Percentiles rank a stretch among this genome's conserved stretches.
Evolutionary conservation across 805 yeast species (phyloP).

Genomic region (Nakazawaea siamensis): DNA sequence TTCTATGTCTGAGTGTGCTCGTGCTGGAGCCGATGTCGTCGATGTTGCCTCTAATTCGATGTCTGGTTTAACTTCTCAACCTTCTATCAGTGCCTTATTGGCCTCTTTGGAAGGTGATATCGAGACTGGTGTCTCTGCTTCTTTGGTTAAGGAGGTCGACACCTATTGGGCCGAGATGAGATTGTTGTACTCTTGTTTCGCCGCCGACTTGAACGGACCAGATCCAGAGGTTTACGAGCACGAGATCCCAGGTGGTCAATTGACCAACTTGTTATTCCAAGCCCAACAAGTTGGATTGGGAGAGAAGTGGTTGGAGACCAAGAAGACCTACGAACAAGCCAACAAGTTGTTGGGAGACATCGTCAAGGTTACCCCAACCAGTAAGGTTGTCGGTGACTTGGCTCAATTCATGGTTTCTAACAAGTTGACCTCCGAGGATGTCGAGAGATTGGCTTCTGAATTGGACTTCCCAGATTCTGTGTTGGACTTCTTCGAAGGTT

Average conservation of each 20-base stretch:
- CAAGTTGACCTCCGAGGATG: conserved; percentile 80
- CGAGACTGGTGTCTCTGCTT: conserved; percentile 61
- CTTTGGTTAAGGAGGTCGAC: conserved; percentile 75
- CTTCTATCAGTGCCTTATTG: conserved; percentile 85
- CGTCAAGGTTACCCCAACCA: conserved; percentile 98
- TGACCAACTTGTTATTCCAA: conserved; percentile 96
- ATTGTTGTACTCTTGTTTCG: conserved; percentile 91
- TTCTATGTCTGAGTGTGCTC: conserved; percentile 88
- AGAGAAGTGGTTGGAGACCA: conserved; percentile 92
- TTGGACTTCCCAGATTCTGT: conserved; percentile 99
- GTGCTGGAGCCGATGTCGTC: conserved; percentile 97
- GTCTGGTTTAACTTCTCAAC: conserved; percentile 99
- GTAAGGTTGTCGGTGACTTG: conserved; percentile 98
- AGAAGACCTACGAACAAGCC: conserved; percentile 88
- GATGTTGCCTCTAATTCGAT: conserved; percentile 96
- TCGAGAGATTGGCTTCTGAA: conserved; percentile 75
- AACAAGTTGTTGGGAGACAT: conserved; percentile 89
- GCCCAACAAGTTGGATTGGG: conserved; percentile 99
- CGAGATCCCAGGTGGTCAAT: conserved; percentile 99
- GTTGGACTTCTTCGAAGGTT: conserved; percentile 96
- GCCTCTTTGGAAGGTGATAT: conserved; percentile 87
- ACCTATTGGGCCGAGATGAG: conserved; percentile 99
- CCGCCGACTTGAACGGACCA: conserved; percentile 98
- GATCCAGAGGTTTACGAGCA: conserved; percentile 98
- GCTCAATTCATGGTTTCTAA: conserved; percentile 99